These are phyloP conservation scores for Pinus taeda DNA, from an alignment of 75 land plant species.

Conservation along the genomic window DNA sequence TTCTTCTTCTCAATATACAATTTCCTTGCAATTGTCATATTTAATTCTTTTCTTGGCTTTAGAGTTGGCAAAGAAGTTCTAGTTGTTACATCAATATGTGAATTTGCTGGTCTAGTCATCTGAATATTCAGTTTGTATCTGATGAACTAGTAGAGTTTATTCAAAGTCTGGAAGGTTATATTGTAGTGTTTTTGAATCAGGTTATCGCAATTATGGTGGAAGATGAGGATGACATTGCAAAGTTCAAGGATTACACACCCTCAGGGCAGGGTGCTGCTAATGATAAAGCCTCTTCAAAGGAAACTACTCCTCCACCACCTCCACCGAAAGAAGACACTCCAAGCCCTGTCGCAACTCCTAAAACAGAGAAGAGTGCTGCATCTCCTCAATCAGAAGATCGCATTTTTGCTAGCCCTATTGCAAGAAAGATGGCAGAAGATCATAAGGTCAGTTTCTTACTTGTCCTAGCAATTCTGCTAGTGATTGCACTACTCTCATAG, in stretches of 20 bases:
- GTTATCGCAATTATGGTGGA: conserved; percentile 89
- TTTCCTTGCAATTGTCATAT: neutral
- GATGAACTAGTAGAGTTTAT: neutral
- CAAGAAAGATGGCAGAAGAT: conserved; percentile 88
- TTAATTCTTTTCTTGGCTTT: neutral
- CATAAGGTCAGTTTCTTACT: conserved; percentile 46
- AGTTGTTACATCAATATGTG: neutral
- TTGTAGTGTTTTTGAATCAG: conserved; percentile 23
- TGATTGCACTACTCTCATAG: neutral
- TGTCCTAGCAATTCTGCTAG: conserved; percentile 2
- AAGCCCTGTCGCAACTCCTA: conserved; percentile 31
- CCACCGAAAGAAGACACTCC: conserved; percentile 33
- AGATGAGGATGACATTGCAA: conserved; percentile 69
- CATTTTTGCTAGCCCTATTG: conserved; percentile 84
- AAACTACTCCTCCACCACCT: neutral
- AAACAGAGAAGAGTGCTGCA: conserved; percentile 15
- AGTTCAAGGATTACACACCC: conserved; percentile 76
- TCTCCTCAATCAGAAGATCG: conserved; percentile 48
- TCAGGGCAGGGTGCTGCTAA: conserved; percentile 53
- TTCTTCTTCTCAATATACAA: neutral
- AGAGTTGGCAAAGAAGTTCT: neutral
- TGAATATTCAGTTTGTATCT: neutral
- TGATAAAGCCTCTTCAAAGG: conserved; percentile 27
- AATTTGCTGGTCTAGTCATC: neutral
- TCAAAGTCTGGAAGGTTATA: neutral